These are phyloP conservation scores for Lentinula aciculospora DNA, from an alignment of 768 basidiomycete species.

Conservation along the genomic window DNA sequence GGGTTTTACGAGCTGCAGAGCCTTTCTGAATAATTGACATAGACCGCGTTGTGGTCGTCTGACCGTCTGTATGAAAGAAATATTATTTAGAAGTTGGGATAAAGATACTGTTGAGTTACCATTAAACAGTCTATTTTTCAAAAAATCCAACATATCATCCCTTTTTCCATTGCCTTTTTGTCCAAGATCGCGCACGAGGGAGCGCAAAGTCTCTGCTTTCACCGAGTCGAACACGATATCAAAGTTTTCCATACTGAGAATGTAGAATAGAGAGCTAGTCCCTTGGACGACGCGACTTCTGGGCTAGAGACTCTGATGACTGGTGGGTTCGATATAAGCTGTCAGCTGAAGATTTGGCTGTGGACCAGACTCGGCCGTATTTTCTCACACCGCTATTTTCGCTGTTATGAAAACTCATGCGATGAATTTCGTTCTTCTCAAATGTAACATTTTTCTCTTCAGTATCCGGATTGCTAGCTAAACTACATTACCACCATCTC, in stretches of 20 bases:
- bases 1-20: neutral
- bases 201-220: slow-evolving; percentile 4
- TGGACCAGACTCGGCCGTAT: too few species aligned
- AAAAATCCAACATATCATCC: neutral
- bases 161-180: neutral
- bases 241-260: neutral
- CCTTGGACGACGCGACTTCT: neutral
- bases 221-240: neutral
- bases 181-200: slow-evolving; percentile 1
- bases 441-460: neutral
- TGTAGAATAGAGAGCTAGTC: too few species aligned
- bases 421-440: too few species aligned
- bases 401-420: too few species aligned
- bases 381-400: too few species aligned
- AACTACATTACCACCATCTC: neutral
- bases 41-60: neutral
- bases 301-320: too few species aligned
- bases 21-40: neutral
- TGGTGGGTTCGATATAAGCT: too few species aligned
- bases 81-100: too few species aligned
- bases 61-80: too few species aligned
- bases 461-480: neutral
- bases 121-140: neutral
- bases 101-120: neutral
- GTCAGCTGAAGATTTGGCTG: too few species aligned